These are phyloP conservation scores for Monosporascus sp. DNA, from an alignment of 2,329 filamentous ascomycete genomes.

Conservation along the genomic window DNA sequence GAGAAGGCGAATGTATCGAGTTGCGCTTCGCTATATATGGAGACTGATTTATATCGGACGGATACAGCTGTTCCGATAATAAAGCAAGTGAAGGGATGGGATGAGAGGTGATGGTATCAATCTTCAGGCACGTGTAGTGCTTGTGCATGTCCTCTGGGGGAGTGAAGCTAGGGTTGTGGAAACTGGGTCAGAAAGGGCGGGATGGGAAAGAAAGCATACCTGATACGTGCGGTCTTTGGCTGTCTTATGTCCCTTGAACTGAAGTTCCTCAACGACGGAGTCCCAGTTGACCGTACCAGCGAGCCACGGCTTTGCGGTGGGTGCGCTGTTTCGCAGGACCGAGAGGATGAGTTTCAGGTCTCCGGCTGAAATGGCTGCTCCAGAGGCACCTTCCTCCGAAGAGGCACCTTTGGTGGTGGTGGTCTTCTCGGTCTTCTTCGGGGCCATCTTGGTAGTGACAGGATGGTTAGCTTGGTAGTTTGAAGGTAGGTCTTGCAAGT, in stretches of 20 bases:
- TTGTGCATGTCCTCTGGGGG: too few species aligned
- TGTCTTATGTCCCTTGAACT: background rate
- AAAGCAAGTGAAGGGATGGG: too few species aligned
- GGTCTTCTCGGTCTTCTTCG: background rate
- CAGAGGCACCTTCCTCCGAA: background rate
- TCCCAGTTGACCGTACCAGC: background rate
- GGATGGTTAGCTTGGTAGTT: background rate
- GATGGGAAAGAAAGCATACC: background rate
- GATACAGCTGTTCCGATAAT: too few species aligned
- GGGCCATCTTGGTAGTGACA: too few species aligned
- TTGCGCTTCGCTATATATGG: too few species aligned
- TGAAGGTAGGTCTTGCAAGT: background rate
- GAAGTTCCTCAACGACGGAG: background rate
- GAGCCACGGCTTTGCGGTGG: background rate
- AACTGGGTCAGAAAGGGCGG: too few species aligned
- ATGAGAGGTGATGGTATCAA: too few species aligned
- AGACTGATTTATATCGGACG: too few species aligned
- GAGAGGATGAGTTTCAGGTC: background rate
- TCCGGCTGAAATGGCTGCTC: background rate
- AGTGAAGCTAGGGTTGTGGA: too few species aligned
- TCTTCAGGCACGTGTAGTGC: too few species aligned
- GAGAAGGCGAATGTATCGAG: too few species aligned
- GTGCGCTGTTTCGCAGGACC: background rate
- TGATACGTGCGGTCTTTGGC: background rate
- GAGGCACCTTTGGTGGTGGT: background rate